Base-by-base conservation (phyloP, 2,329 filamentous ascomycete species). In the Xylaria sp. region DNA sequence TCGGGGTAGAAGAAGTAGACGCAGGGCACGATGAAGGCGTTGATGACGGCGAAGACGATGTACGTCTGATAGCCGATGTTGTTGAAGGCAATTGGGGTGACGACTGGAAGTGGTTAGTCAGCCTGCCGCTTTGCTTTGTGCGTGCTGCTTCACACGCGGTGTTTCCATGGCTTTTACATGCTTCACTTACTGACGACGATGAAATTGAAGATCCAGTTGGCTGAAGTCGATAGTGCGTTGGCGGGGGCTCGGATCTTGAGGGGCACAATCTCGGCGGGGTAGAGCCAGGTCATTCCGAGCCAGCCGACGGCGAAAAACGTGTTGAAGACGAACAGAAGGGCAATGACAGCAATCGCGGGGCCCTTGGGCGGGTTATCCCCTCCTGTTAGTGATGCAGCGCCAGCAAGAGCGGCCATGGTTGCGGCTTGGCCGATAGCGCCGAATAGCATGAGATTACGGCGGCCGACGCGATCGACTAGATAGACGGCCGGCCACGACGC, bases 381-480 rank as follows among this genome's bases (percentile, higher is more conserved):
- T 17, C 63, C 70, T 7, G 70, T 70, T 39, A 70, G 45, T 3
- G 79, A 79, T 63, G 81, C 80, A 11, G 79, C 81, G 39, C 84
- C 82, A 0, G 85, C 82, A 45, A 89, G 81, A 45, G 93, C 84
- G 1, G 89, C 85, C 91, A 93, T 93, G 60, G 87, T 88, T 1
- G 85, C 76, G 45, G 88, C 88, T 82, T 90, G 89, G 0, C 89
- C 89, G 2, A 83, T 81, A 0, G 88, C 86, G 61, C 91, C 91
- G 70, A 92, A 87, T 19, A 93, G 80, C 90, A 94, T 93, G 68
- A 93, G 85, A 75, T 87, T 86, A 19, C 91, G 85, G 32, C 92
- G 88, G 11, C 90, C 90, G 3, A 90, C 86, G 1, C 86, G 85
- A 78, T 92, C 89, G 45, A 91, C 88, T 30, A 90, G 82, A 77